Evolutionary conservation across 345 rosid genomes (phyloP), one percentile per base, ranked within the genome.

Genomic region (Populus davidiana): DNA sequence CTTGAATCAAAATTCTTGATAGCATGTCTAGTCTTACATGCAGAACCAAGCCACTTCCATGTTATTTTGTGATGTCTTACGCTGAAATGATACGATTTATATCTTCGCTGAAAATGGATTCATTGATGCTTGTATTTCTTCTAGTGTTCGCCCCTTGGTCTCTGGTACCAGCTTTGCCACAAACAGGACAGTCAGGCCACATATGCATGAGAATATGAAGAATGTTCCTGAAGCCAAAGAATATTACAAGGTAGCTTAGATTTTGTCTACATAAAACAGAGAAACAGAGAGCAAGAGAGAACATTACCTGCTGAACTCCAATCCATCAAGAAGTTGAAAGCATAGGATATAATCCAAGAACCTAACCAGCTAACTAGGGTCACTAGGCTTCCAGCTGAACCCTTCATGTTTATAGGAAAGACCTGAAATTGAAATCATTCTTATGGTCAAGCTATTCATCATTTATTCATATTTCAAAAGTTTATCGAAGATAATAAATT

Each of bases 371-470:
- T 92, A 27, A 90, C 88, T 59, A 94, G 69, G 61, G 92, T 88
- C 87, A 93, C 93, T 6, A 94, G 85, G 81, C 96, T 94, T 71
- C 96, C 98, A 41, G 96, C 94, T 49, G 92, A 85, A 5, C 91
- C 97, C 75, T 91, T 94, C 86, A 91, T 85, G 81, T 90, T 90
- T 81, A 92, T 91, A 1, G 96, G 96, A 73, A 93, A 92, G 73
- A 94, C 87, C 97, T 94, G 80, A 75, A 64, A 77, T 54, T 38
- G 21, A 59, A 8, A 77, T 56, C 44, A 49, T 56, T 59, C 56
- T 77, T 36, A 29, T 16, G 21, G 43, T 17, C 33, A 43, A 56
- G 25, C 18, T 47, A 39, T 8, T 39, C 8, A 8, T 39, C 43
- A 39, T 39, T 39, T 7, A 6, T 39, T 47, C 50, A 4, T 47